phyloP scores from a whole-genome alignment of 2,329 filamentous ascomycete genomes.

The Macrophomina pseudophaseolina region DNA sequence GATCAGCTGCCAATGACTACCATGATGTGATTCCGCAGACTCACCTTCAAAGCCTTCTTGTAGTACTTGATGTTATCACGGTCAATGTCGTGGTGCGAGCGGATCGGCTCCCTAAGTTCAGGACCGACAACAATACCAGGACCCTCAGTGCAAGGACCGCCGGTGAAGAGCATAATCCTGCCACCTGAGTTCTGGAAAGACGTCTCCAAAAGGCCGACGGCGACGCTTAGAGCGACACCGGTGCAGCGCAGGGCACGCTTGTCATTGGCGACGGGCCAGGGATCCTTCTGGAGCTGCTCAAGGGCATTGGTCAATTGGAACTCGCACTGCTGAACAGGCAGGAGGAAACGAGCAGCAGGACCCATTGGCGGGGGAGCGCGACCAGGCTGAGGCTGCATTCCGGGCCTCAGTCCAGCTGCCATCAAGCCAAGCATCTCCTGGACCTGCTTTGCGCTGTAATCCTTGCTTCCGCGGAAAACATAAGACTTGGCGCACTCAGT shows the following conservation, averaged over 20 bases:
- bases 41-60: slow-evolving; percentile 95
- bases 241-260: slow-evolving; percentile 89
- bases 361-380: slow-evolving; percentile 76
- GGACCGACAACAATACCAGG: slow-evolving; percentile 96
- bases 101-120: slow-evolving; percentile 93
- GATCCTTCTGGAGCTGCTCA: slow-evolving; percentile 94
- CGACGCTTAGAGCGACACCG: slow-evolving; percentile 94
- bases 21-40: slow-evolving; percentile 28
- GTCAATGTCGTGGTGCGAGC: slow-evolving; percentile 98
- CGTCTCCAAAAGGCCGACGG: slow-evolving; percentile 87
- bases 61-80: slow-evolving; percentile 99
- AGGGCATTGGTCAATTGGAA: slow-evolving; percentile 96
- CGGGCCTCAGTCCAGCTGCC: slow-evolving; percentile 73
- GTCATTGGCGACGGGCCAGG: slow-evolving; percentile 95
- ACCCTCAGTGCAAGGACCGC: slow-evolving; percentile 92
- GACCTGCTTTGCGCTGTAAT: slow-evolving; percentile 98
- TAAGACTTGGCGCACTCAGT: slow-evolving; percentile 98
- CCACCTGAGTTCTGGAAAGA: slow-evolving; percentile 95
- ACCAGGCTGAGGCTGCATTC: slow-evolving; percentile 72
- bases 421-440: slow-evolving; percentile 96
- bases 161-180: slow-evolving; percentile 96
- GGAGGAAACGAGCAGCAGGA: slow-evolving; percentile 84
- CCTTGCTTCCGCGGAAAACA: slow-evolving; percentile 96
- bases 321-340: slow-evolving; percentile 94
- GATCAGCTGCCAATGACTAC: slow-evolving; percentile 27